A percentile compares a stretch with the other conserved stretches of the same genome.
Conservation (phyloP, 805 yeast genomes). For the Wickerhamomyces xylosicus region DNA sequence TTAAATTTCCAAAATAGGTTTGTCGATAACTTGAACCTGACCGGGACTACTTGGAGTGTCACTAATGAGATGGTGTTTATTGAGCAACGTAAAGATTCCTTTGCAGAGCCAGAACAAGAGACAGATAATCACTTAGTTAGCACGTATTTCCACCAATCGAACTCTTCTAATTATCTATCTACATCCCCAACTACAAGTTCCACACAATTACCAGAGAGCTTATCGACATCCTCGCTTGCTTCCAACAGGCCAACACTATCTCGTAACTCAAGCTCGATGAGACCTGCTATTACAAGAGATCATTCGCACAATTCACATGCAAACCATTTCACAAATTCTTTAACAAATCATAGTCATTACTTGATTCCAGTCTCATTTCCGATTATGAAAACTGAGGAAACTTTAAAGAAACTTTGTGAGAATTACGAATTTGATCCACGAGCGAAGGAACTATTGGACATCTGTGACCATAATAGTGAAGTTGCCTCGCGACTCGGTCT, state of each 20-base stretch:
- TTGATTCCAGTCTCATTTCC: constrained; percentile 17
- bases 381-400: constrained; percentile 15
- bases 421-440: constrained; percentile 35
- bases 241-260: constrained; percentile 17
- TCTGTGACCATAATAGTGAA: constrained; percentile 45
- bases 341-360: constrained; percentile 13
- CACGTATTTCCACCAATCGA: constrained; percentile 2
- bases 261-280: constrained; percentile 11
- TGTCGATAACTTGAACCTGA: constrained; percentile 40
- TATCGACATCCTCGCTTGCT: constrained; percentile 1
- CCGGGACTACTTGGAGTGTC: constrained; percentile 51
- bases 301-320: constrained; percentile 9
- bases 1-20: constrained; percentile 30
- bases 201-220: too few species aligned
- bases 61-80: constrained; percentile 39
- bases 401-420: constrained; percentile 37
- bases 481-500: constrained; percentile 41
- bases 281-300: constrained; percentile 12
- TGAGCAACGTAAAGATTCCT: constrained; percentile 27
- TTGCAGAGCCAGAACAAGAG: constrained; percentile 3
- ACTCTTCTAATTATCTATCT: constrained; percentile 8
- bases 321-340: constrained; percentile 4
- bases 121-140: background rate
- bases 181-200: constrained; percentile 1
- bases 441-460: constrained; percentile 36